Conservation (phyloP, 1,139 yeast genomes). For the Suzukiozyma palmioleophila region DNA sequence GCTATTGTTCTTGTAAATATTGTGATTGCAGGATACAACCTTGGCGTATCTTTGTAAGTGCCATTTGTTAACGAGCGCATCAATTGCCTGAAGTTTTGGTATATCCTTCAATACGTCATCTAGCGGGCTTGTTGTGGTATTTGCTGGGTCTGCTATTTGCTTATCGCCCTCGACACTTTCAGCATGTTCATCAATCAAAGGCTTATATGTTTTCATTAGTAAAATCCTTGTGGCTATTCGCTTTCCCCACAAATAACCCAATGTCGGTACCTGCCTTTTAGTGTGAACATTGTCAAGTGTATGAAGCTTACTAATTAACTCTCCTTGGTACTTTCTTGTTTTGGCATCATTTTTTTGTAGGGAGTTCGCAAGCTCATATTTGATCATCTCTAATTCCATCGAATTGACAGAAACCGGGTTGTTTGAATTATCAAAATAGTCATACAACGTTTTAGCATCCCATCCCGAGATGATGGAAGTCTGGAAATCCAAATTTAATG, state of each 20-base stretch:
- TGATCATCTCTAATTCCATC: constrained; percentile 9
- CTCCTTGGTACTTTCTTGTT: constrained; percentile 8
- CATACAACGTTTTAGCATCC: constrained; percentile 31
- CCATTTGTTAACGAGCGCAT: constrained; percentile 21
- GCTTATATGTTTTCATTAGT: constrained; percentile 32
- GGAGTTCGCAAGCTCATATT: constrained; percentile 9
- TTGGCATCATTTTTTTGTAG: constrained; percentile 2
- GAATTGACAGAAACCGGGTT: constrained; percentile 4
- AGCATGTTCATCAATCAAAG: constrained; percentile 8
- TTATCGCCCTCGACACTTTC: no score
- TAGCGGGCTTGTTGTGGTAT: no score
- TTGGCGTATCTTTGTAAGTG: constrained; percentile 23
- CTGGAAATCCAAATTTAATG: constrained; percentile 62
- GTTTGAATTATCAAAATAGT: constrained; percentile 1
- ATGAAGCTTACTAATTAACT: constrained; percentile 13
- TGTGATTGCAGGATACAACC: constrained; percentile 18
- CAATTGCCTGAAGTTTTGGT: neutral
- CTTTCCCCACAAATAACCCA: constrained; percentile 41
- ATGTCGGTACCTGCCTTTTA: constrained; percentile 30
- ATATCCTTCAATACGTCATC: no score
- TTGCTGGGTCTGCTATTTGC: no score
- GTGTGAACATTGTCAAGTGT: constrained; percentile 13
- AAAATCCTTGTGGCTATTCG: constrained; percentile 28
- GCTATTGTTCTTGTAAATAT: constrained; percentile 7
- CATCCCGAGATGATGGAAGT: constrained; percentile 74